Evolutionary conservation across 2,329 filamentous ascomycete genomes (phyloP), one percentile per base, ranked within the genome.

Genomic region (Penicillium rolfsii): DNA sequence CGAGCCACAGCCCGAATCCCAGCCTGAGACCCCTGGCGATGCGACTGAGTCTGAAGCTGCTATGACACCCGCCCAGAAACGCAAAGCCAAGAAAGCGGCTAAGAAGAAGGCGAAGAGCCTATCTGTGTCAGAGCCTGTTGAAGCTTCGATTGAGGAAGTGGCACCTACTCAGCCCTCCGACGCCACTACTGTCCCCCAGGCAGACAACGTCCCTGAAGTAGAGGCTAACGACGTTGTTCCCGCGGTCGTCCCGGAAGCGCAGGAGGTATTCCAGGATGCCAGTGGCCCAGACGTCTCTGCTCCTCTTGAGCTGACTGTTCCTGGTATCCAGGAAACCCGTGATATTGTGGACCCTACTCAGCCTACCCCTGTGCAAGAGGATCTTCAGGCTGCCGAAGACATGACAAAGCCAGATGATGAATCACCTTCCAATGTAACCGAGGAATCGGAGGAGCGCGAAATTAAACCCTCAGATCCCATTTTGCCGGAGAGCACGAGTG

Each of bases 21-120:
- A 5, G 26, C 28, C 24, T 5, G 28, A 50, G 14, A 52, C 49
- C 35, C 49, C 49, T 19, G 30, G n/a, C 19, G 49, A 52, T 3
- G 8, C 30, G 22, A 41, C 36, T 53, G 50, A 53, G 50, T 12
- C 35, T 26, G 50, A 53, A 26, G 36, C 33, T 12, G 5, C 33
- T 7, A 38, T 53, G 50, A 53, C 50, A 16, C 12, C 50, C 7
- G 50, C 50, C 2, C 33, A 53, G 35, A 53, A 40, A 36, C 50
- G 50, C 33, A 53, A 53, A 8, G 49, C 60, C 22, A 67, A 64
- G 55, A 68, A 65, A 48, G 52, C 58, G 5, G 48, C 58, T 57
- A 67, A 63, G 43, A 64, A 59, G 52, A 67, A 67, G 53, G 49
- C 55, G 7, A 66, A 66, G 50, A 63, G 38, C 16, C 28, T 41